Percentiles rank a stretch among this genome's conserved stretches.
These are phyloP conservation scores for Boletus sp. DNA, from an alignment of 1,284 basidiomycete species.

Conservation along the genomic window DNA sequence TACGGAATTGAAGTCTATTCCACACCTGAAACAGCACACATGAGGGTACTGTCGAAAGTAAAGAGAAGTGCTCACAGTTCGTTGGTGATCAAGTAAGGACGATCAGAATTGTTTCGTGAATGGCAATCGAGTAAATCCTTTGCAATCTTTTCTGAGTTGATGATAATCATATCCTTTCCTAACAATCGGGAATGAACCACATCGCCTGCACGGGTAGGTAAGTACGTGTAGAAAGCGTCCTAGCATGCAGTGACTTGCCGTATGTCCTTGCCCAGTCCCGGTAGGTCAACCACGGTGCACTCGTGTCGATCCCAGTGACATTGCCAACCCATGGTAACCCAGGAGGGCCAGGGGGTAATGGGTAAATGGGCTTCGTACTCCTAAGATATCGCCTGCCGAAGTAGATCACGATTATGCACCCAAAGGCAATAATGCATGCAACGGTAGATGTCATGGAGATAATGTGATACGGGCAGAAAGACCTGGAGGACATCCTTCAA, in stretches of 20 bases:
- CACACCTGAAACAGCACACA: slow-evolving; percentile 5
- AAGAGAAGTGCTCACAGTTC: neutral
- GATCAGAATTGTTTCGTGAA: neutral
- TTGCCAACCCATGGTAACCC: slow-evolving; percentile 4
- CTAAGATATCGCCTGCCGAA: neutral
- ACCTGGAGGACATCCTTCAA: neutral
- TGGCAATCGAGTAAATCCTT: neutral
- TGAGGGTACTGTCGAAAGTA: neutral
- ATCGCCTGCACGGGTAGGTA: neutral
- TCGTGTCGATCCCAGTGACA: neutral
- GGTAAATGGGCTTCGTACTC: neutral
- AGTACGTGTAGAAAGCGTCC: neutral
- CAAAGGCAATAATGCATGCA: neutral
- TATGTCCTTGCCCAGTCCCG: neutral
- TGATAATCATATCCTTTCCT: neutral
- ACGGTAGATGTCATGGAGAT: neutral
- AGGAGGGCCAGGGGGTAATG: slow-evolving; percentile 4
- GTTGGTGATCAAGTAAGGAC: neutral
- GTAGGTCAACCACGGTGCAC: neutral
- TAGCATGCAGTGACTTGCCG: neutral
- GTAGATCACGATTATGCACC: neutral
- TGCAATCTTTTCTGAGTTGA: neutral
- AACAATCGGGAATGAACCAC: neutral
- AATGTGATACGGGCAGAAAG: neutral
- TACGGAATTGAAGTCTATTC: slow-evolving; percentile 3